Conservation (phyloP, 2,329 filamentous ascomycete genomes). For the Fusarium humuli region DNA sequence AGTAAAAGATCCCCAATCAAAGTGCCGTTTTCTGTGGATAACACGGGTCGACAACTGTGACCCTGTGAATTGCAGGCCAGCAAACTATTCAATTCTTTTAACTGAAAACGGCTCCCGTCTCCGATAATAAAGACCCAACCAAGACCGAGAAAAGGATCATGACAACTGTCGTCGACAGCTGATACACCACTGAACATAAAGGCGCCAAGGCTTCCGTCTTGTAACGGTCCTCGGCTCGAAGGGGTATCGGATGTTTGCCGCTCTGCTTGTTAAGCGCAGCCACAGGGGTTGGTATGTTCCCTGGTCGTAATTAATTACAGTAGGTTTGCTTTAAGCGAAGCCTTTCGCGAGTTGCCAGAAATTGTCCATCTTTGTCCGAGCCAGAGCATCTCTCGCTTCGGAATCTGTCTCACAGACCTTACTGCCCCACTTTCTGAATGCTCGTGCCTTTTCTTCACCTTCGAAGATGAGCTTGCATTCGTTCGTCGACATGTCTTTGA, state of each 20-base stretch:
- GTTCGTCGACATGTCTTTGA: conserved; percentile 86
- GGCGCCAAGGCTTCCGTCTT: not conserved
- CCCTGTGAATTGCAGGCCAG: not conserved
- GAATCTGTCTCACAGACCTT: conserved; percentile 94
- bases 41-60: not conserved
- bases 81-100: not conserved
- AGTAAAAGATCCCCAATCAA: not conserved
- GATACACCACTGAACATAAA: conserved; percentile 1
- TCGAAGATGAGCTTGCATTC: conserved; percentile 89
- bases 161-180: not conserved
- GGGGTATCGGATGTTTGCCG: conserved; percentile 16
- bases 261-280: conserved; percentile 10
- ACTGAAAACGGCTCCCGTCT: not conserved
- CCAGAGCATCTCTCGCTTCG: conserved; percentile 83
- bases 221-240: conserved; percentile 9
- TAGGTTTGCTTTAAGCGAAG: conserved; percentile 32
- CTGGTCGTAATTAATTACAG: not conserved
- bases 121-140: not conserved
- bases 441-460: conserved; percentile 83
- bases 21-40: not conserved
- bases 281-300: not conserved
- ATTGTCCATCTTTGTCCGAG: conserved; percentile 89
- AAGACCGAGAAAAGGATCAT: not conserved
- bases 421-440: conserved; percentile 88
- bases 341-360: conserved; percentile 93